phyloP scores from a whole-genome alignment of 2,329 filamentous ascomycete species.

The Zasmidium cellare region DNA sequence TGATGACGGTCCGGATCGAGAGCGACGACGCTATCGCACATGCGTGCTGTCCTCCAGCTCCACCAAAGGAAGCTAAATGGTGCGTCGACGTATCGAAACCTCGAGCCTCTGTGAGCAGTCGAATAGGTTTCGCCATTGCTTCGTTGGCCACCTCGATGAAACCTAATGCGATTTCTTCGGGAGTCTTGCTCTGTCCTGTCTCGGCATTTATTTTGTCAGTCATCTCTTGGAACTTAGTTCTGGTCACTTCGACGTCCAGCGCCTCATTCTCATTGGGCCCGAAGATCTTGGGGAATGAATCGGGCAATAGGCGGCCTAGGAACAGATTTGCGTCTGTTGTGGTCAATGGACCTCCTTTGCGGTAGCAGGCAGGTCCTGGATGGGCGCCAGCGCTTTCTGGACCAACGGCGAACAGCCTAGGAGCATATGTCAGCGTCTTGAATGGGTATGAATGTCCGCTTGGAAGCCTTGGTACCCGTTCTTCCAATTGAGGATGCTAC shows the following conservation, averaged over 20 bases:
- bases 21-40: conserved; percentile 79
- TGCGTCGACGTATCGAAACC: conserved; percentile 85
- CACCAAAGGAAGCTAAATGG: conserved; percentile 81
- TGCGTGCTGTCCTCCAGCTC: conserved; percentile 83
- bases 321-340: conserved; percentile 39
- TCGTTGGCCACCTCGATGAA: conserved; percentile 85
- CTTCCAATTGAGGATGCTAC: conserved; percentile 39
- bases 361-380: conserved; percentile 37
- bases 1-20: conserved; percentile 76
- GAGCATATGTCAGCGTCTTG: not conserved
- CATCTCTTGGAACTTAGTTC: conserved; percentile 18
- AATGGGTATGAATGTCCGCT: conserved; percentile 59
- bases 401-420: conserved; percentile 13
- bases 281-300: conserved; percentile 37
- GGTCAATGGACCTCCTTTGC: conserved; percentile 38
- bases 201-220: conserved; percentile 25
- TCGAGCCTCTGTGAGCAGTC: conserved; percentile 83
- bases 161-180: conserved; percentile 80
- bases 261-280: conserved; percentile 32
- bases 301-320: conserved; percentile 33
- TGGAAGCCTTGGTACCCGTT: conserved; percentile 51
- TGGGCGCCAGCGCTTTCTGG: conserved; percentile 28
- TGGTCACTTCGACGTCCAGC: conserved; percentile 21
- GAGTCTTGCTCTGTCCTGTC: conserved; percentile 54
- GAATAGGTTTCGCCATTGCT: conserved; percentile 81